phyloP scores from a whole-genome alignment of 2,329 filamentous ascomycete genomes.

The Xylaria sp. region DNA sequence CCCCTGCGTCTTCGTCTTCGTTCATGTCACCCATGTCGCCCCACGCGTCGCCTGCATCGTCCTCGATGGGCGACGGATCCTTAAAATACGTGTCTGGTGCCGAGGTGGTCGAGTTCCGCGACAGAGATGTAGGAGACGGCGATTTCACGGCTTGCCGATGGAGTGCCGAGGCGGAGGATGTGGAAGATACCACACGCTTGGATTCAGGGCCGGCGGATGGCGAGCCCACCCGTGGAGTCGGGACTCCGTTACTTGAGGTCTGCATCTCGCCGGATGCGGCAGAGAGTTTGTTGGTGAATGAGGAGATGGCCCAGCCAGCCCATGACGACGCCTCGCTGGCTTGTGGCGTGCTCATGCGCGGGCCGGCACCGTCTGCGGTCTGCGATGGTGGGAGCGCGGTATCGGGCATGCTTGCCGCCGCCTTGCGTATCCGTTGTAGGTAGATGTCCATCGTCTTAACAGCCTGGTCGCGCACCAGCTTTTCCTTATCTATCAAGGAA shows the following conservation, averaged over 20 bases:
- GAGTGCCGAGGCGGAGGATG: conserved; percentile 66
- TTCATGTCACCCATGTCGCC: conserved; percentile 66
- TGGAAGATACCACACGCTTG: conserved; percentile 50
- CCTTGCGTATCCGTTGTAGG: conserved; percentile 81
- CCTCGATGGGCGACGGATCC: conserved; percentile 62
- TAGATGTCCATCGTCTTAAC: conserved; percentile 90
- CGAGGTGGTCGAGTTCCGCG: conserved; percentile 61
- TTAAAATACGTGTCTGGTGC: conserved; percentile 54
- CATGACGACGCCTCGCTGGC: conserved; percentile 71
- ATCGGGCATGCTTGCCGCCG: conserved; percentile 81
- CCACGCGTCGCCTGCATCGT: conserved; percentile 77
- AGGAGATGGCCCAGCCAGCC: conserved; percentile 98
- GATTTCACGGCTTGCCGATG: conserved; percentile 70
- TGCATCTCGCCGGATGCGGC: conserved; percentile 89
- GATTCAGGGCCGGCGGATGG: conserved; percentile 54
- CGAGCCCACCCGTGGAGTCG: conserved; percentile 53
- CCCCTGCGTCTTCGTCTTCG: conserved; percentile 66
- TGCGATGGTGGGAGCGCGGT: conserved; percentile 76
- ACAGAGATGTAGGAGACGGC: conserved; percentile 57
- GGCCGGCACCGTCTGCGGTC: conserved; percentile 61
- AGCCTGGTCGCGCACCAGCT: conserved; percentile 90
- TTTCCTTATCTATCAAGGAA: conserved; percentile 92
- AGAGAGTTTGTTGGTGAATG: conserved; percentile 94
- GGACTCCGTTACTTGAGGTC: conserved; percentile 60
- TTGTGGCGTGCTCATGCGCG: conserved; percentile 84